Evolutionary conservation across 2,329 filamentous ascomycete genomes (phyloP), one percentile per base, ranked within the genome.

Genomic region (Venturia pyrina): DNA sequence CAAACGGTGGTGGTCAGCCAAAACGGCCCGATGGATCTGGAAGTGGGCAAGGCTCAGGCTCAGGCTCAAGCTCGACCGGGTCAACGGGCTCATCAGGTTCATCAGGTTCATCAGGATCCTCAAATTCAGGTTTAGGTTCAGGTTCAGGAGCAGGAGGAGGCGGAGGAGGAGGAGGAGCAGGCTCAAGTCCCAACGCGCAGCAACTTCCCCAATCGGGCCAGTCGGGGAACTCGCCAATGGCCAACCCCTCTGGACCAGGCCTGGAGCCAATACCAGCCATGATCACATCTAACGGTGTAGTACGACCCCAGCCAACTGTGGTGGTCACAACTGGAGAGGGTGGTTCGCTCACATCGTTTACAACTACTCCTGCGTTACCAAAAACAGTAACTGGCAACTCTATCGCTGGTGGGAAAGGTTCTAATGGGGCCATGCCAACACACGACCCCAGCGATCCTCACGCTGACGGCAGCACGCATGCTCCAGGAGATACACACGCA

Each of bases 1-100:
- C 62, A 8, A 64, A 64, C 53, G 28, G 11, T 11, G n/a, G 37
- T 56, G 44, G 37, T 48, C 62, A 64, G 13, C 44, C 62, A 64
- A 46, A 46, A 28, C 62, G 28, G 41, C 62, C 62, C 15, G 62
- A 50, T n/a, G 44, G 44, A 56, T 40, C 62, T 17, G 48, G 44
- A 24, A 50, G 32, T 64, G 62, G 62, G 10, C 37, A 46, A 44
- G 62, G 62, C 5, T n/a, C 57, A 15, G 61, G 61, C 17, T 43
- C 61, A n/a, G 40, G 40, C 6, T 19, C 41, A 32, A 10, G 61
- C 15, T 48, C 43, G 4, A 44, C 43, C 4, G 43, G 43, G 17
- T 44, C 17, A 19, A 44, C 10, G 3, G 43, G 43, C 43, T 11
- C 17, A 7, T 21, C 17, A n/a, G 19, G 44, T 5, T 48, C 44